Evolutionary conservation across 441 rosid species (phyloP), one percentile per base, ranked within the genome.

Genomic region (Adansonia rubrostipa): DNA sequence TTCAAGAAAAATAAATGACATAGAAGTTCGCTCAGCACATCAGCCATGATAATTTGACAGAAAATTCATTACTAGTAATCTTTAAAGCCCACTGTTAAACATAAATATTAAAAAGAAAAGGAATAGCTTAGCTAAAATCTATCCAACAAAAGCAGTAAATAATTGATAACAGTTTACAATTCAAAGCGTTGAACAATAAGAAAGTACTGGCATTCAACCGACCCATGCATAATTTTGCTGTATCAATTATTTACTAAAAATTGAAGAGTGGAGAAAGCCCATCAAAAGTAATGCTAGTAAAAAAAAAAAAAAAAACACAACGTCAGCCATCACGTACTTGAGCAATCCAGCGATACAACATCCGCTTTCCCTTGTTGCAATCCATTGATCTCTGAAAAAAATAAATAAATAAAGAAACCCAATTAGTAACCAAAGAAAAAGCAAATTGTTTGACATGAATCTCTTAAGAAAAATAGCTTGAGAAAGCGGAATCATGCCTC

Each of bases 301-400:
- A 6, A 11, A 8, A 8, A 64, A 2, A 24, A 62, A 11, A 0
- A 9, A 9, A 48, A 44, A 50, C 28, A 28, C 22, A 77, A 17
- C 67, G 33, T 10, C 67, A 28, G 44, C 5, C n/a, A 11, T 74
- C 75, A 78, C 78, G 80, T 70, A 88, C 97, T 75, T 71, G 82
- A 62, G 56, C 69, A 77, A 82, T 66, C 84, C 85, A 57, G 36
- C 6, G 5, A 71, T 57, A 60, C 65, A 81, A 74, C 71, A 66
- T 78, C 83, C 40, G 81, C 82, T 48, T 79, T 74, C 42, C 74
- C 45, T 67, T 63, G 53, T 78, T 66, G 33, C 62, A 74, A 85
- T 86, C 88, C 92, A 89, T 88, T 28, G 62, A 50, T 79, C 82
- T 78, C 17, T 44, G 73, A 73, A 64, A 64, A 64, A 33, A 17